Evolutionary conservation across 768 basidiomycete genomes (phyloP), one percentile per base, ranked within the genome.

Genomic region (Multifurca ochricompacta): DNA sequence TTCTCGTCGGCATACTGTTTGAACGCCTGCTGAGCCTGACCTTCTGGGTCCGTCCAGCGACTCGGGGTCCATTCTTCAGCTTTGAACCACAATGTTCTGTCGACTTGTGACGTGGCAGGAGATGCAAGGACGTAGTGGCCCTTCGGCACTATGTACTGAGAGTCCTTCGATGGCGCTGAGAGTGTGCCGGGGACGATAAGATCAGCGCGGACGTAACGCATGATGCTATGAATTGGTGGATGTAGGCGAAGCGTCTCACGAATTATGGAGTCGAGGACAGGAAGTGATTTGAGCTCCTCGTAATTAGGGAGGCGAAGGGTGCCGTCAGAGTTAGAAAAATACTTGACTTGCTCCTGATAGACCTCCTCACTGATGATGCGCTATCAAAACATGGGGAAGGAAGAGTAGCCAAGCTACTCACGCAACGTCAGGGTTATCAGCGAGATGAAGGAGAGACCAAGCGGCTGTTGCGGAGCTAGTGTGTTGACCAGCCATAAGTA

Each of bases 401-500:
- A 27, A 47, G n/a, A 13, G 16, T 6, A 13, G 18, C 7, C 42
- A 35, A 3, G 19, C 6, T 10, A 78, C 85, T 63, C 66, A 93
- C 90, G 80, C 82, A 57, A 94, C 63, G 23, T 87, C 81, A 1
- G 78, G 79, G 43, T 83, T 78, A 59, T 80, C 73, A 27, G 93
- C 95, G 28, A 98, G 68, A 65, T 96, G 91, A 39, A 97, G 79
- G 35, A 98, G 75, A 14, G 84, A 67, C 96, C 96, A 99, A 9
- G 92, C 85, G 30, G 83, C 83, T 19, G 91, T 86, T 2, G 96
- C 85, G 13, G 96, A 96, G 63, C 88, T 91, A 0, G 96, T 99
- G 71, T 99, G 96, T 72, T 99, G 96, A 35, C 96, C 96, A 40
- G 96, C 96, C 96, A 99, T 98, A 59, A 99, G 83, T 42, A 99